These are phyloP conservation scores for Musa troglodytarum DNA, from an alignment of 176 grass and related monocot species.

Conservation along the genomic window DNA sequence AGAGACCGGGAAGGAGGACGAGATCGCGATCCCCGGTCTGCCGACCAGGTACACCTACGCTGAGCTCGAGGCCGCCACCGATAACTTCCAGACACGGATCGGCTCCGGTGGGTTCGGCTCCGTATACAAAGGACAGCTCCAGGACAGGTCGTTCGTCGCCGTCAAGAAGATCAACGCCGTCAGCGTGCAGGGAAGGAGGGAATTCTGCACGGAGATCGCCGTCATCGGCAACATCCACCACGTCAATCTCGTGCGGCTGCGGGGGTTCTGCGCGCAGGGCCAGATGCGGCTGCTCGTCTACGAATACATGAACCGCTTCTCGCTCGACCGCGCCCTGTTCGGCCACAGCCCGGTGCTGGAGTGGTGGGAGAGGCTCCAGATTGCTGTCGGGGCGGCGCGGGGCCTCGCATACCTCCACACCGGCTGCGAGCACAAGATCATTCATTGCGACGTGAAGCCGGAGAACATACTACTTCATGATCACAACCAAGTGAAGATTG, in stretches of 20 bases:
- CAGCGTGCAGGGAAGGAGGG: conserved; percentile 60
- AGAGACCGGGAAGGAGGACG: conserved; percentile 28
- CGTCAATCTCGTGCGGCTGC: conserved; percentile 70
- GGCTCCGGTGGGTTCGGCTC: conserved; percentile 62
- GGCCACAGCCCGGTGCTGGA: conserved; percentile 33
- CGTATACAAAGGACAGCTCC: conserved; percentile 68
- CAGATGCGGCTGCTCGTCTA: conserved; percentile 60
- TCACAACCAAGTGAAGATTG: conserved; percentile 67
- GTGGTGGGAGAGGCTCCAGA: conserved; percentile 57
- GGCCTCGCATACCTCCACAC: conserved; percentile 83
- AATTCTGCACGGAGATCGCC: conserved; percentile 86
- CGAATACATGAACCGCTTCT: conserved; percentile 74
- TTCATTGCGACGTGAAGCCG: conserved; percentile 88
- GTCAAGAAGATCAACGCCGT: conserved; percentile 69
- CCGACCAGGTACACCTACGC: conserved; percentile 51
- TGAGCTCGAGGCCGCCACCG: conserved; percentile 54
- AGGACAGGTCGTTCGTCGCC: conserved; percentile 40
- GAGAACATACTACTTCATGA: conserved; percentile 83
- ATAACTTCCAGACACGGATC: conserved; percentile 49
- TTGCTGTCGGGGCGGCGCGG: conserved; percentile 57
- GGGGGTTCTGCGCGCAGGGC: conserved; percentile 58
- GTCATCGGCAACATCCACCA: conserved; percentile 92
- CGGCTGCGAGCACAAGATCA: conserved; percentile 62
- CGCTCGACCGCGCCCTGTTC: conserved; percentile 64
- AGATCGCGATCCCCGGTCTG: conserved; percentile 58